Evolutionary conservation across 2,329 filamentous ascomycete genomes (phyloP).

Genomic region (Apiospora rasikravindrae): DNA sequence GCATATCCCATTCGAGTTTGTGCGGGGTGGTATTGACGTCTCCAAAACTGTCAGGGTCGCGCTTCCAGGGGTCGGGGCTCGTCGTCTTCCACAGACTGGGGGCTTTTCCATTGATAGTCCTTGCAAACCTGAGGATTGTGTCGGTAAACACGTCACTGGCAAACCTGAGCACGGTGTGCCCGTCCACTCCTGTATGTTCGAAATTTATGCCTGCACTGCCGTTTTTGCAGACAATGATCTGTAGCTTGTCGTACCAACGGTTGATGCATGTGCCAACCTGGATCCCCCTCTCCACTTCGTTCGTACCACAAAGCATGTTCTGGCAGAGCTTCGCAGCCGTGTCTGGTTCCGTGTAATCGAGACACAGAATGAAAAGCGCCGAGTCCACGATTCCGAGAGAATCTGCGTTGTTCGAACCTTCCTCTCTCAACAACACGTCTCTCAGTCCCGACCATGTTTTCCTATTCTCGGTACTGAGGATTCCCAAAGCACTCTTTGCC

Average conservation of each 20-base stretch:
- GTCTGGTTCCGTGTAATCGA: conserved; percentile 88
- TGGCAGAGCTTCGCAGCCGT: conserved; percentile 87
- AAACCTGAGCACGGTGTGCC: conserved; percentile 94
- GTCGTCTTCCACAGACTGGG: conserved; percentile 89
- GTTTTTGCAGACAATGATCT: conserved; percentile 99
- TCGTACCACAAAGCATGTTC: conserved; percentile 98
- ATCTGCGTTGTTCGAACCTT: conserved; percentile 92
- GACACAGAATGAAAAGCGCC: conserved; percentile 87
- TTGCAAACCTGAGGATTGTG: conserved; percentile 93
- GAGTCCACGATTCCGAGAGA: conserved; percentile 96
- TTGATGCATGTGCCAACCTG: conserved; percentile 98
- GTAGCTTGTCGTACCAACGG: conserved; percentile 98
- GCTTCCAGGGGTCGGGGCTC: conserved; percentile 90
- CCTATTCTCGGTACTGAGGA: conserved; percentile 93
- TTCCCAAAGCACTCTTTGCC: conserved; percentile 91
- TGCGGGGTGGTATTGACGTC: conserved; percentile 93
- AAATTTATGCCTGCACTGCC: conserved; percentile 99
- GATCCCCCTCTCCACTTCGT: conserved; percentile 87
- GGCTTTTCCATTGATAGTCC: conserved; percentile 92
- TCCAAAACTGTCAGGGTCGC: conserved; percentile 88
- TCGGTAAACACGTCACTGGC: conserved; percentile 97
- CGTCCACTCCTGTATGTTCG: conserved; percentile 96
- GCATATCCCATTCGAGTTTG: conserved; percentile 98
- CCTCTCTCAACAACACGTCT: conserved; percentile 84
- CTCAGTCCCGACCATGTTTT: conserved; percentile 94